Percentiles rank a stretch among this genome's conserved stretches.
Evolutionary conservation across 192 early-diverging fungal genomes (phyloP).

Genomic region (Coemansia sp.): DNA sequence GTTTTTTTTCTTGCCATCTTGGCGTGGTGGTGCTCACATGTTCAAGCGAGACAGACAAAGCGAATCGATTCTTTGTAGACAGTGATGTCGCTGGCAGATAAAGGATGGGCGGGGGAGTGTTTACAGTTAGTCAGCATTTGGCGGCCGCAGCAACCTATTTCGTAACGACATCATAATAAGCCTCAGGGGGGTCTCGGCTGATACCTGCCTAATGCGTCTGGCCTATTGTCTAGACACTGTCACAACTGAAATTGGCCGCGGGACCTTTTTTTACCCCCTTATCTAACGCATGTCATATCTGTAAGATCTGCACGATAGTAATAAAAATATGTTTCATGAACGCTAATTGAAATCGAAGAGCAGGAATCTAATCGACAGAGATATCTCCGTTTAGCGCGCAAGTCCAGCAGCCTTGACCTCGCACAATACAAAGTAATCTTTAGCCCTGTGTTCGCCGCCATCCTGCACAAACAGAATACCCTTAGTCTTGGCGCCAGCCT

Average conservation of each 20-base stretch:
- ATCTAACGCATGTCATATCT: background rate
- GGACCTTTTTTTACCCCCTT: background rate
- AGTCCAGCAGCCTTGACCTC: constrained; percentile 13
- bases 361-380: background rate
- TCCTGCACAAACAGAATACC: constrained; percentile 54
- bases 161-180: background rate
- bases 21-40: constrained; percentile 11
- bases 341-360: background rate
- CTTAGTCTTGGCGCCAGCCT: constrained; percentile 41
- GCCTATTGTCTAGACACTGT: background rate
- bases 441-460: constrained; percentile 57
- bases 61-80: background rate
- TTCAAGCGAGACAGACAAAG: background rate
- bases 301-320: background rate
- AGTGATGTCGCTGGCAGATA: background rate
- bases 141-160: constrained; percentile 2
- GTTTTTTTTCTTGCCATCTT: constrained; percentile 1
- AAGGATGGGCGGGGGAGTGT: background rate
- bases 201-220: background rate
- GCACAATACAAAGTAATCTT: constrained; percentile 62
- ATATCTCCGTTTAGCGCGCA: background rate
- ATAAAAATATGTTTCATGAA: background rate
- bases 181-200: background rate
- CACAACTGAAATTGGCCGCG: constrained; percentile 1
- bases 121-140: background rate